Evolutionary conservation across 1,284 basidiomycete genomes (phyloP).

Genomic region (Apiotrichum siamense): DNA sequence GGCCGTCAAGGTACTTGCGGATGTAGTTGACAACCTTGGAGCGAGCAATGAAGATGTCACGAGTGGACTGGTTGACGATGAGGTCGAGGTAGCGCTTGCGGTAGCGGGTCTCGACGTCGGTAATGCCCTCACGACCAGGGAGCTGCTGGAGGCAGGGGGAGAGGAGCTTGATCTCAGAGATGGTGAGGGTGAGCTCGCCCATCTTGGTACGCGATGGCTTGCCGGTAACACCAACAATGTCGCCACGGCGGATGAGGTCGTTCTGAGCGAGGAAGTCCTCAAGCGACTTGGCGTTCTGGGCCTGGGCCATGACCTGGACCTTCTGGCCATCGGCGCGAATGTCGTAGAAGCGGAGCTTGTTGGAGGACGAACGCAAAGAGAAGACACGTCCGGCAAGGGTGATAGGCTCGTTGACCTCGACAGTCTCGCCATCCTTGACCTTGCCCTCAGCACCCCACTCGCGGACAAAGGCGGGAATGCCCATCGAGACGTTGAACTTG

Average conservation of each 20-base stretch:
- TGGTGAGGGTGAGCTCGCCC: conserved; percentile 89
- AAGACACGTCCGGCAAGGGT: conserved; percentile 84
- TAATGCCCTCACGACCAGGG: conserved; percentile 73
- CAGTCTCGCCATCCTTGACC: conserved; percentile 50
- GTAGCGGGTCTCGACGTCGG: conserved; percentile 95
- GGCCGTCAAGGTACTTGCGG: conserved; percentile 80
- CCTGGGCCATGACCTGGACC: conserved; percentile 91
- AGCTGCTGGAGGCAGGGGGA: conserved; percentile 95
- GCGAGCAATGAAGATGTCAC: conserved; percentile 86
- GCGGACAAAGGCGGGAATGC: conserved; percentile 71
- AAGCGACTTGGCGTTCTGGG: conserved; percentile 63
- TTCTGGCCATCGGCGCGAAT: conserved; percentile 86
- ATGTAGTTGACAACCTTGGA: conserved; percentile 84
- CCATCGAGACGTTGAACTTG: conserved; percentile 88
- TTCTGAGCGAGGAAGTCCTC: conserved; percentile 69
- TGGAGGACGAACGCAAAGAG: conserved; percentile 75
- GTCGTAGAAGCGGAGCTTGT: conserved; percentile 93
- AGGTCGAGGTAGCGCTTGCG: conserved; percentile 98
- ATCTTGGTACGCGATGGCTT: conserved; percentile 87
- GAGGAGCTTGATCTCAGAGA: conserved; percentile 76
- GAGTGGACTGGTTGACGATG: conserved; percentile 87
- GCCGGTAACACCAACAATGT: conserved; percentile 90
- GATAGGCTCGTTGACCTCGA: conserved; percentile 37
- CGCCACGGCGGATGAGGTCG: conserved; percentile 86
- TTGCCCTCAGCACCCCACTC: conserved; percentile 68